These are phyloP conservation scores for Zygnema circumcarinatum DNA, from an alignment of 139 green algal genomes.

Conservation along the genomic window DNA sequence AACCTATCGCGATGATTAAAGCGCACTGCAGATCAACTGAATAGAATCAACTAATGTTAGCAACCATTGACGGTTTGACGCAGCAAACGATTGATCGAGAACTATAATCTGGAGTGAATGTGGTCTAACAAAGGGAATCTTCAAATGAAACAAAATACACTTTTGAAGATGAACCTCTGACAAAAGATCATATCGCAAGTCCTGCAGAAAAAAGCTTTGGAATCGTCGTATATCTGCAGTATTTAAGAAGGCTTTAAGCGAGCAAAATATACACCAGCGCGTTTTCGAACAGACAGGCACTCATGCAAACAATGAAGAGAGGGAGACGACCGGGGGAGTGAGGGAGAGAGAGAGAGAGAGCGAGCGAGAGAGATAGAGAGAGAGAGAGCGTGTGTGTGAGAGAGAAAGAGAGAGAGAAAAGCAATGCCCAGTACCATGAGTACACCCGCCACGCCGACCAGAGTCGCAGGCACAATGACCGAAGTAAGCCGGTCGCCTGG, in stretches of 20 bases:
- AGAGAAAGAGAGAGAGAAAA: not conserved
- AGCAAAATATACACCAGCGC: not conserved
- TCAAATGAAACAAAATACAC: not conserved
- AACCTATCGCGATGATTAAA: no score
- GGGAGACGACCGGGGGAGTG: not conserved
- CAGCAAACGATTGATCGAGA: not conserved
- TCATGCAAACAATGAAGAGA: not conserved
- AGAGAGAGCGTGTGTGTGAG: not conserved
- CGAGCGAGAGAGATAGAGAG: not conserved
- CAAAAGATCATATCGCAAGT: no score
- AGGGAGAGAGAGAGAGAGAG: no score
- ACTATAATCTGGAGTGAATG: not conserved
- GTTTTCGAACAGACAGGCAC: not conserved
- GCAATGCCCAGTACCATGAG: not conserved
- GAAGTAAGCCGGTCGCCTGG: constrained; percentile 10
- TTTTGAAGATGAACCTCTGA: not conserved
- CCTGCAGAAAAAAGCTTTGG: no score
- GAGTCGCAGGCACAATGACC: not conserved
- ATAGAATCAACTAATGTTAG: not conserved
- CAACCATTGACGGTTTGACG: not conserved
- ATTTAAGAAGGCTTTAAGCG: not conserved
- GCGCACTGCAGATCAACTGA: not conserved
- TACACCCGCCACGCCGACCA: not conserved
- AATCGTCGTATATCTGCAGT: no score
- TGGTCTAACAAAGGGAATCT: not conserved